Base-by-base conservation (phyloP, 768 basidiomycete genomes). In the Clathrus columnatus region DNA sequence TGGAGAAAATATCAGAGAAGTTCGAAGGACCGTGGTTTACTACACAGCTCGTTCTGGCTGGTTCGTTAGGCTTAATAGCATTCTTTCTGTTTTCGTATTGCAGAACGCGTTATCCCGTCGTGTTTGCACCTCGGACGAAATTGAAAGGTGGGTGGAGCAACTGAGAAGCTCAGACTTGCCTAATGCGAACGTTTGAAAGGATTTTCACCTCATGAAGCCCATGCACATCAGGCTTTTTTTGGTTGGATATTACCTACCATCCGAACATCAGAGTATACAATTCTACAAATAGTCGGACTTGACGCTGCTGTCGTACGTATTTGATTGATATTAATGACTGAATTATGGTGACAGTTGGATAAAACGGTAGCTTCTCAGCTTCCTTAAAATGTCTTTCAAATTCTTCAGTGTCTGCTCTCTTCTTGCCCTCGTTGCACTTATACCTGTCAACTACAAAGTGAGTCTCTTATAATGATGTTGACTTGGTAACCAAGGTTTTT, bases 161-260 rank as follows among this genome's bases (percentile, higher is more conserved):
- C 42, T 20, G n/a, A n/a, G n/a, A n/a, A n/a, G n/a, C 7, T 54
- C 10, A 23, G 11, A 32, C 43, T 21, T 48, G 26, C 50, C 48
- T 49, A 18, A 45, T 42, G 49, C 64, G 29, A 62, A 51, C 51
- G 21, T n/a, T 43, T 28, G 20, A 4, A 64, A 93, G 91, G 86
- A 2, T 95, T 95, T 72, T 94, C 92, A 4, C 91, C 92, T 18
- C 90, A 92, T 61, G 91, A 94, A 68, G 92, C 88, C 0, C 92
- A 94, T 64, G 83, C 83, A 2, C 86, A 90, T 62, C 77, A 81
- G 57, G 83, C 86, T 0, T 89, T 96, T 72, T 92, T 96, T 70
- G 92, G 92, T 23, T 99, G 96, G 95, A 88, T 99, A 51, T 70
- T 95, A 61, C 95, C 95, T 1, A 98, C 95, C 0, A 77, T 97